Conservation (phyloP, 352 stramenopile genomes). For the Pythium rhizo-oryzae region DNA sequence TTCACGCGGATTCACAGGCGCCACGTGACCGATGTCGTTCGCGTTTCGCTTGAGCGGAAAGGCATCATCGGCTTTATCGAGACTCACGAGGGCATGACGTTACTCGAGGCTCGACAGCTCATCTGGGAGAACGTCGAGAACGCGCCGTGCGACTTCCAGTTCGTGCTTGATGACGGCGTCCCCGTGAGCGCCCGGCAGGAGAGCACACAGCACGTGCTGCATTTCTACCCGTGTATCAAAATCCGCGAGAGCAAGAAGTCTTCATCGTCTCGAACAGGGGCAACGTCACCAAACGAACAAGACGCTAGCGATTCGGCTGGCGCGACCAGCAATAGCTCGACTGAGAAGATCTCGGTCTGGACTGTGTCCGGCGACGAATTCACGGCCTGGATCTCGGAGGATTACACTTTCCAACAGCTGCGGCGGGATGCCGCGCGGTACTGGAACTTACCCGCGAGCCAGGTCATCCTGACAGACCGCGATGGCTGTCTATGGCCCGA, state of each 20-base stretch:
- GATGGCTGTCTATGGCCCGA: conserved; percentile 80
- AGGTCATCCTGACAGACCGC: conserved; percentile 54
- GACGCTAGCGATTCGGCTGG: background rate
- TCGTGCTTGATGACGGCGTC: conserved; percentile 64
- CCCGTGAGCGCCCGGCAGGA: conserved; percentile 68
- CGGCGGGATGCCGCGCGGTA: conserved; percentile 68
- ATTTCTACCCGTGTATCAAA: conserved; percentile 73
- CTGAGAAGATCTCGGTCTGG: conserved; percentile 55
- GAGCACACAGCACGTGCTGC: conserved; percentile 51
- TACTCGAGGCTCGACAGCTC: conserved; percentile 56
- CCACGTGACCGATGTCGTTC: conserved; percentile 58
- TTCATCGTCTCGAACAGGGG: background rate
- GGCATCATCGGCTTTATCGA: conserved; percentile 81
- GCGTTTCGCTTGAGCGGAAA: conserved; percentile 59
- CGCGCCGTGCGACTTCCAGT: conserved; percentile 66
- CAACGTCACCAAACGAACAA: background rate
- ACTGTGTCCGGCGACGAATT: conserved; percentile 64
- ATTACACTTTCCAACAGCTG: conserved; percentile 80
- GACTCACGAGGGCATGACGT: conserved; percentile 62
- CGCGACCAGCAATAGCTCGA: conserved; percentile 8
- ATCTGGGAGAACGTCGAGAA: conserved; percentile 78
- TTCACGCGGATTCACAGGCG: conserved; percentile 50
- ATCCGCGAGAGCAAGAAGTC: conserved; percentile 51
- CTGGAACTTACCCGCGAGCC: conserved; percentile 52
- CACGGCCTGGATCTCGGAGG: conserved; percentile 61